Percentiles rank a stretch among this genome's conserved stretches.
These are phyloP conservation scores for Parietaria judaica DNA, from an alignment of 306 rosid species.

Conservation along the genomic window DNA sequence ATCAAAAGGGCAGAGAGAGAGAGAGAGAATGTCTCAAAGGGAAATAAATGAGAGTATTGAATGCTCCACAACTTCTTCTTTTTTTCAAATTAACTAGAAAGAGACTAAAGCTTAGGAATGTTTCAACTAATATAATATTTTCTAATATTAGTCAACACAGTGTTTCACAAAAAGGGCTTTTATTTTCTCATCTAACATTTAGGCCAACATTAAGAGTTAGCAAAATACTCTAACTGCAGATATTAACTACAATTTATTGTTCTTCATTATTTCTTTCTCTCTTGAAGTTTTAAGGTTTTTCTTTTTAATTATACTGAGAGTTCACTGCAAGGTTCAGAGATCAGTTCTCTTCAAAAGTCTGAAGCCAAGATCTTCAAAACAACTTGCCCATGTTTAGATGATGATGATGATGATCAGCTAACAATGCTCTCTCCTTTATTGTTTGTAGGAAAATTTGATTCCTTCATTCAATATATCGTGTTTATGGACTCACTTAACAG, in stretches of 20 bases:
- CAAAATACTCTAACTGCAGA: background rate
- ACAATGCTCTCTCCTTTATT: no score
- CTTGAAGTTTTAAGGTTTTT: background rate
- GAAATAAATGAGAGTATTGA: background rate
- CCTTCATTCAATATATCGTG: background rate
- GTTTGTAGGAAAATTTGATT: background rate
- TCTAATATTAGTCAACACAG: background rate
- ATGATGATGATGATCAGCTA: background rate
- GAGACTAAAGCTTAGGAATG: background rate
- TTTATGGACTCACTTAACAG: background rate
- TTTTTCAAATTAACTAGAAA: background rate
- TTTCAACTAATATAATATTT: background rate
- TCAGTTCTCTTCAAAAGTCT: background rate
- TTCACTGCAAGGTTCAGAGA: background rate
- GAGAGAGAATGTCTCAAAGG: background rate
- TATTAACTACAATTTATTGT: background rate
- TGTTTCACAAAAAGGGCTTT: background rate
- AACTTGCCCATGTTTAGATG: background rate
- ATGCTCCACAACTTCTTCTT: conserved; percentile 6
- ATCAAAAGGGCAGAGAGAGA: background rate
- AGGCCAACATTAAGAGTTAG: background rate
- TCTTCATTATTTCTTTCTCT: background rate
- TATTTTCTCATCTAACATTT: conserved; percentile 15
- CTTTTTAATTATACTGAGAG: background rate
- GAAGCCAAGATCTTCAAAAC: background rate